A percentile compares a stretch with the other conserved stretches of the same genome.
phyloP scores from a whole-genome alignment of 2,329 filamentous ascomycete genomes.

The Diaporthe ampelina region DNA sequence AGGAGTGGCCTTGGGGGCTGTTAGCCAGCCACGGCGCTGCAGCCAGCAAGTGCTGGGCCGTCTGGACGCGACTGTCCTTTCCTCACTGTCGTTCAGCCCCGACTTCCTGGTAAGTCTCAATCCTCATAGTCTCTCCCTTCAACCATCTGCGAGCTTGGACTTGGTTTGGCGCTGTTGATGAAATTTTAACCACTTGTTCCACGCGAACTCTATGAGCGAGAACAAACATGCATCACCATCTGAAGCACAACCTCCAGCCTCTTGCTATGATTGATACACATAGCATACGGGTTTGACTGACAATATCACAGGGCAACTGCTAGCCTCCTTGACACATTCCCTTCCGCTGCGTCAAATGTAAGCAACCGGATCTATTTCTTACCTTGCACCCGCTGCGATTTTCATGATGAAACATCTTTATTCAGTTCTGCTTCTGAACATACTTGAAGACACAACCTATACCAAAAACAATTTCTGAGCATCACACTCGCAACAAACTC shows the following conservation, averaged over 20 bases:
- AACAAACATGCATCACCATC: slow-evolving; percentile 85
- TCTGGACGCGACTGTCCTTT: slow-evolving; percentile 24
- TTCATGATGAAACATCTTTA: slow-evolving; percentile 74
- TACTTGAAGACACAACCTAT: slow-evolving; percentile 72
- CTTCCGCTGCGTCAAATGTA: slow-evolving; percentile 33
- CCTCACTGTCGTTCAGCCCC: background rate
- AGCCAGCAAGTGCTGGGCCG: slow-evolving; percentile 33
- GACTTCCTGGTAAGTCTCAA: slow-evolving; percentile 28
- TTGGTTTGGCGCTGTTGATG: slow-evolving; percentile 62
- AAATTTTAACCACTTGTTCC: slow-evolving; percentile 70
- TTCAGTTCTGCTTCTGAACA: slow-evolving; percentile 84
- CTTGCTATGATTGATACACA: slow-evolving; percentile 40
- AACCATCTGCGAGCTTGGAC: slow-evolving; percentile 34
- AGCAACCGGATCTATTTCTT: slow-evolving; percentile 14
- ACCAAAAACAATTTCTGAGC: slow-evolving; percentile 76
- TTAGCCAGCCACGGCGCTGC: background rate
- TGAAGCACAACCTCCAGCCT: slow-evolving; percentile 61
- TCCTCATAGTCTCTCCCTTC: background rate
- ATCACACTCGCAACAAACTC: slow-evolving; percentile 36
- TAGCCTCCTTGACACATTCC: slow-evolving; percentile 29
- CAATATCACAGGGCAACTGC: background rate
- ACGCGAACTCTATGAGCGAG: slow-evolving; percentile 72
- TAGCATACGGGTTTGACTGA: slow-evolving; percentile 33
- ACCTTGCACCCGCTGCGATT: slow-evolving; percentile 42
- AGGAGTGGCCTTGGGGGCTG: background rate